Percentiles rank a stretch among this genome's conserved stretches.
These are phyloP conservation scores for Pseudogymnoascus sp. DNA, from an alignment of 2,329 filamentous ascomycete species.

Conservation along the genomic window DNA sequence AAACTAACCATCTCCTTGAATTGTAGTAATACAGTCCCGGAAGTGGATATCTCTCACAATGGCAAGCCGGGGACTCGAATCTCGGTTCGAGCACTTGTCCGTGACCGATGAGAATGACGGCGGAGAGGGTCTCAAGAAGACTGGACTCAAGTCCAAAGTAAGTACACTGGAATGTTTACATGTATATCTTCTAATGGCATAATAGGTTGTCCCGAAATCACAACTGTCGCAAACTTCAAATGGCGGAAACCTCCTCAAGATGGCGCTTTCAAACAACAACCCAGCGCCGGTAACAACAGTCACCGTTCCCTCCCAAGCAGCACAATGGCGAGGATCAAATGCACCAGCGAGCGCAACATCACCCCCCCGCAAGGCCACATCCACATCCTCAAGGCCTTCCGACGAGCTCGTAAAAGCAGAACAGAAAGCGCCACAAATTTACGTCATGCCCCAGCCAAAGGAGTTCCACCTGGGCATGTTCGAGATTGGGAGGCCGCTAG, in stretches of 20 bases:
- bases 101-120: constrained; percentile 82
- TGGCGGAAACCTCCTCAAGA: constrained; percentile 77
- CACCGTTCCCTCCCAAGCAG: constrained; percentile 58
- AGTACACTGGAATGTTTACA: constrained; percentile 25
- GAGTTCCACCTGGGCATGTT: constrained; percentile 71
- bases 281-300: constrained; percentile 57
- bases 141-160: constrained; percentile 73
- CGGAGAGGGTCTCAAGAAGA: constrained; percentile 40
- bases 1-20: background rate
- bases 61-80: constrained; percentile 72
- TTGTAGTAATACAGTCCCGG: background rate
- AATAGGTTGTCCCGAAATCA: constrained; percentile 34
- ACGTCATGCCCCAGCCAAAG: constrained; percentile 52
- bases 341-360: constrained; percentile 38
- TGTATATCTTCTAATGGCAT: constrained; percentile 28
- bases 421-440: constrained; percentile 43
- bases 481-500: constrained; percentile 64
- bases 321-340: constrained; percentile 43
- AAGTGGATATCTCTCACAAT: constrained; percentile 33
- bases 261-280: constrained; percentile 72
- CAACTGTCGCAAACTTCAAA: constrained; percentile 46
- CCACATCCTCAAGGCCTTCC: constrained; percentile 33
- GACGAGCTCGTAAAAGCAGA: constrained; percentile 46
- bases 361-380: constrained; percentile 43
- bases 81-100: constrained; percentile 81